phyloP scores from a whole-genome alignment of 1,284 basidiomycete species.

The Ceratobasidium sp. region DNA sequence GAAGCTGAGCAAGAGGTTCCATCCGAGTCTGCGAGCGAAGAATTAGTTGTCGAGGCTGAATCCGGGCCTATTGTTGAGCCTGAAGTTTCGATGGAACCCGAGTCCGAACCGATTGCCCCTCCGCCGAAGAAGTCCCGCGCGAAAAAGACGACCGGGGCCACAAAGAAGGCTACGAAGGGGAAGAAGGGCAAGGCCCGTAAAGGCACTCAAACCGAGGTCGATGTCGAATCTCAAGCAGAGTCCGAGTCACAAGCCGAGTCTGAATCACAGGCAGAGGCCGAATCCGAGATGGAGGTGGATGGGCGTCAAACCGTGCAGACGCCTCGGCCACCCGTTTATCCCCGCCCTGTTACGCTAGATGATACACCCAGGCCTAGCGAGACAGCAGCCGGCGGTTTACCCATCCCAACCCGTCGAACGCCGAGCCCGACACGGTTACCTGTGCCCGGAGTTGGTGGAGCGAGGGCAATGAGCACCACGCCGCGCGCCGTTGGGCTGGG shows the following conservation, averaged over 20 bases:
- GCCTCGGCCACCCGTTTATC: conserved; percentile 5
- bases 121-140: conserved; percentile 22
- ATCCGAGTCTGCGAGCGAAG: conserved; percentile 12
- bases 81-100: neutral
- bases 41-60: conserved; percentile 1
- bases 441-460: neutral
- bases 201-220: conserved; percentile 2
- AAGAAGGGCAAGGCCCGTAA: conserved; percentile 30
- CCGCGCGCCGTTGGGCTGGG: neutral
- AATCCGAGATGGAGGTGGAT: conserved; percentile 19
- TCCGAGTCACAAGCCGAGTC: conserved; percentile 38
- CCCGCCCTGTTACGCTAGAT: neutral
- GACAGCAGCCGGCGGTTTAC: conserved; percentile 9
- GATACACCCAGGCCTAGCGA: conserved; percentile 19
- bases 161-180: conserved; percentile 17
- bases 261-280: conserved; percentile 22
- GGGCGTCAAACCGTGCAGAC: neutral
- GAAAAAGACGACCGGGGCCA: conserved; percentile 27
- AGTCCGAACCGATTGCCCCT: conserved; percentile 6
- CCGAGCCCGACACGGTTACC: conserved; percentile 39
- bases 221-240: conserved; percentile 15
- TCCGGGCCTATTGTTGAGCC: conserved; percentile 6
- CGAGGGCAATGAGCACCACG: neutral
- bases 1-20: conserved; percentile 8
- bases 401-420: conserved; percentile 23